Percentiles rank a stretch among this genome's conserved stretches.
These are phyloP conservation scores for Fusarium sp. DNA, from an alignment of 2,329 filamentous ascomycete species.

Conservation along the genomic window DNA sequence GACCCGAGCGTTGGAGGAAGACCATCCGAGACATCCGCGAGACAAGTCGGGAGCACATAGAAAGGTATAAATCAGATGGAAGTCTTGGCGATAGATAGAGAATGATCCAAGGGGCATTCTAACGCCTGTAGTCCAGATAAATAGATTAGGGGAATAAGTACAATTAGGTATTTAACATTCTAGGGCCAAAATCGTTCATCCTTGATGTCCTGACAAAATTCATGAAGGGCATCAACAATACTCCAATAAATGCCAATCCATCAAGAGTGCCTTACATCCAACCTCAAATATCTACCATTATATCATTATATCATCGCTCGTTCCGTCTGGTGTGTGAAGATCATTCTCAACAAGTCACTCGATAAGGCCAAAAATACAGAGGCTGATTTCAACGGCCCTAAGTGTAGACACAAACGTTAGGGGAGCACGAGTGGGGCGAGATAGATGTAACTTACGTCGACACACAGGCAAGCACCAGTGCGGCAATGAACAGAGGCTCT, in stretches of 20 bases:
- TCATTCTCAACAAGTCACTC: neutral
- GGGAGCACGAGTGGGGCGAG: fast-evolving
- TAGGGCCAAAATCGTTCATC: fast-evolving
- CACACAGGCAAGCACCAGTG: neutral
- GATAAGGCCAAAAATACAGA: neutral
- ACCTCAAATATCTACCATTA: fast-evolving
- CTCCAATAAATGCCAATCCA: neutral
- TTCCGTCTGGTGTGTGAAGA: neutral
- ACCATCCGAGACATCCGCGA: neutral
- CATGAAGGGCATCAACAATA: neutral
- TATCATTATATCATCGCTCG: neutral
- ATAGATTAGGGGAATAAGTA: no score
- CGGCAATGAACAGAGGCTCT: neutral
- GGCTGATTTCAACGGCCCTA: neutral
- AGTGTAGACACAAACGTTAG: fast-evolving
- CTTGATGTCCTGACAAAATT: neutral
- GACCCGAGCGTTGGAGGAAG: fast-evolving
- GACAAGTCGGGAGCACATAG: no score
- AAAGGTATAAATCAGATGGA: no score
- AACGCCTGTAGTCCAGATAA: neutral
- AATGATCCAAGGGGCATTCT: no score
- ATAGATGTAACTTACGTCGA: neutral
- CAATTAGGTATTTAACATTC: no score
- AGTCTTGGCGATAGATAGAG: no score
- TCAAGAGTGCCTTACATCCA: neutral